Evolutionary conservation across 495 filamentous ascomycete species (phyloP), one percentile per base, ranked within the genome.

Genomic region (Lophium mytilinum): DNA sequence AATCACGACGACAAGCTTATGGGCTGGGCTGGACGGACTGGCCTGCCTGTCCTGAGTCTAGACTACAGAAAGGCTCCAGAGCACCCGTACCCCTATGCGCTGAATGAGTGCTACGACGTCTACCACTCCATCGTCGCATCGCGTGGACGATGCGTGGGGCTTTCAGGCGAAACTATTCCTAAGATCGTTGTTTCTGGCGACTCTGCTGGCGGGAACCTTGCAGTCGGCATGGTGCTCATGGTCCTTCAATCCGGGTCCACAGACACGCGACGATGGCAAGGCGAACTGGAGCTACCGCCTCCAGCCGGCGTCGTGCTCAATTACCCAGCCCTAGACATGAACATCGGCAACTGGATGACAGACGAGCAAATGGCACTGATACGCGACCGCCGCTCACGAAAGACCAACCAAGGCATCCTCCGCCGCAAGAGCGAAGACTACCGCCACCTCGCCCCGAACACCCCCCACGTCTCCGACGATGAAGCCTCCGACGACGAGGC

Each of bases 271-370:
- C 72, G 77, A 21, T 82, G 78, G 69, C 73, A 78, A 34, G 79
- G 80, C 1, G 80, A 86, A 52, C 71, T 74, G 21, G 67, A 74
- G 39, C 76, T 98, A 1, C 89, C 93, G 1, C 67, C 82, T 4
- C 93, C 93, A 0, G 86, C 83, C 60, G 94, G 90, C 0, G 64
- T 96, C 10, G 76, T 97, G 1, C 75, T 96, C 39, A 83, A 94
- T 30, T 98, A 98, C 66, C 93, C 93, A 1, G 82, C 82, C 0
- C 75, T 98, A 54, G 94, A 96, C 64, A 86, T 97, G 83, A 95
- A 90, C 67, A 96, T 97, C 50, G 87, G 88, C n/a, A 96, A 89
- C 63, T 98, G 93, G 93, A 96, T 98, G 90, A 89, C 86, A 0
- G 94, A 98, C 63, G 93, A 97, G 68, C 91, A 97, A 67, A 93